These are phyloP conservation scores for Cymbopogon flexuosus DNA, from an alignment of 202 grass and related monocot genomes.

Conservation along the genomic window DNA sequence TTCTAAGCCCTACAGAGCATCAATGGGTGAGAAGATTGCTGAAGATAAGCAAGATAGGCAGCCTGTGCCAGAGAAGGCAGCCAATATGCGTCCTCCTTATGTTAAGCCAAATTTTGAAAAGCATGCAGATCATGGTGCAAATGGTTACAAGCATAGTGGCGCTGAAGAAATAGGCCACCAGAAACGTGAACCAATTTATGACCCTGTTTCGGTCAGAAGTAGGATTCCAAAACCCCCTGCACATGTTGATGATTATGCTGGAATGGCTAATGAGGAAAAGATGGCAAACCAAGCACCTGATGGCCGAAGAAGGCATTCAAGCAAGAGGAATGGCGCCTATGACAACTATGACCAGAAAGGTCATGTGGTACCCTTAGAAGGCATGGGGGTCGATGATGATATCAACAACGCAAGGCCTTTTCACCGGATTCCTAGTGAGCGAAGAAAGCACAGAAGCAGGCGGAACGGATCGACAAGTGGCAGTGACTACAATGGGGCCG, in stretches of 20 bases:
- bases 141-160: slow-evolving; percentile 17
- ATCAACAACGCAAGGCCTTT: slow-evolving; percentile 33
- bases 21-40: slow-evolving; percentile 20
- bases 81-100: slow-evolving; percentile 70
- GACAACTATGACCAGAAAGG: no score
- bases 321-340: slow-evolving; percentile 24
- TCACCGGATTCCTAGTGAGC: slow-evolving; percentile 29
- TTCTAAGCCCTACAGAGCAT: slow-evolving; percentile 47
- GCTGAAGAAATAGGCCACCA: neutral
- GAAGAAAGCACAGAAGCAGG: slow-evolving; percentile 41
- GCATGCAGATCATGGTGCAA: slow-evolving; percentile 5
- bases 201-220: slow-evolving; percentile 59
- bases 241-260: slow-evolving; percentile 15
- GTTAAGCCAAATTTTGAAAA: slow-evolving; percentile 39
- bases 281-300: slow-evolving; percentile 20
- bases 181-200: slow-evolving; percentile 32
- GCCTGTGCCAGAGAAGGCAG: slow-evolving; percentile 38
- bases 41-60: slow-evolving; percentile 48
- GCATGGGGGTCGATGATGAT: slow-evolving; percentile 18
- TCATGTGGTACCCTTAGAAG: neutral
- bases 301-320: slow-evolving; percentile 40
- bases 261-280: slow-evolving; percentile 28
- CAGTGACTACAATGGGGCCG: slow-evolving; percentile 31
- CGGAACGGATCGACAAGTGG: slow-evolving; percentile 25
- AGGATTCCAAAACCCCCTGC: slow-evolving; percentile 43